Percentiles rank a stretch among this genome's conserved stretches.
Conservation (phyloP, 2,329 filamentous ascomycete genomes). For the Calonectria multiphialidica region DNA sequence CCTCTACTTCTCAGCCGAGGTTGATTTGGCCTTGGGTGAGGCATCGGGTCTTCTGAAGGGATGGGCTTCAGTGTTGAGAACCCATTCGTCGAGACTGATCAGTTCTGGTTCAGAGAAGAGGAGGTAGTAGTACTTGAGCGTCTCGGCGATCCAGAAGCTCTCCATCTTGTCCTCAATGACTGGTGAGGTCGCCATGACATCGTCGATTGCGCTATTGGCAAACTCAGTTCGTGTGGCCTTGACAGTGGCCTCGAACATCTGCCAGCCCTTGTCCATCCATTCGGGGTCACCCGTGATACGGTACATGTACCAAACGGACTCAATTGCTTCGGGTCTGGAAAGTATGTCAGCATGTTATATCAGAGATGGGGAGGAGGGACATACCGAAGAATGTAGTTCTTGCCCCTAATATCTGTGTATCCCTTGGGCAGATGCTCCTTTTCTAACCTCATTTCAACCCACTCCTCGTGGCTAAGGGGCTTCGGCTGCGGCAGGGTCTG, state of each 20-base stretch:
- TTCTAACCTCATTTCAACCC: constrained; percentile 59
- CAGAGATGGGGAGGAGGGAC: constrained; percentile 30
- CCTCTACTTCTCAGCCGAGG: not conserved
- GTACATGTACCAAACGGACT: constrained; percentile 91
- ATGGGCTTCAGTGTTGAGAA: constrained; percentile 74
- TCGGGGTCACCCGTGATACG: constrained; percentile 83
- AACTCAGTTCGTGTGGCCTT: constrained; percentile 73
- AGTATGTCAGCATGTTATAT: constrained; percentile 21
- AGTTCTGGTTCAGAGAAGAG: constrained; percentile 77
- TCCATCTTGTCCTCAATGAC: constrained; percentile 76
- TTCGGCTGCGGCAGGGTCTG: constrained; percentile 31
- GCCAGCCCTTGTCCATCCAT: constrained; percentile 88
- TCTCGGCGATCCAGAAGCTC: constrained; percentile 92
- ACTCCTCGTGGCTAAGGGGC: constrained; percentile 67
- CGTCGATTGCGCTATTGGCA: constrained; percentile 77
- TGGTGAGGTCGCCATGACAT: constrained; percentile 65
- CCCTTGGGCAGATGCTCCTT: constrained; percentile 62
- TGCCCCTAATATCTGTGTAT: constrained; percentile 58
- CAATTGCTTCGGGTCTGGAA: constrained; percentile 83
- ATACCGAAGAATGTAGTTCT: constrained; percentile 73
- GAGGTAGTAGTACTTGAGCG: constrained; percentile 92
- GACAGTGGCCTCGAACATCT: constrained; percentile 82
- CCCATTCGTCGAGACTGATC: constrained; percentile 77
- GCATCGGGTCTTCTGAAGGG: constrained; percentile 62
- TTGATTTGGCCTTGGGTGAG: not conserved